Base-by-base conservation (phyloP, 2,329 filamentous ascomycete species). In the Orbilia javanica region DNA sequence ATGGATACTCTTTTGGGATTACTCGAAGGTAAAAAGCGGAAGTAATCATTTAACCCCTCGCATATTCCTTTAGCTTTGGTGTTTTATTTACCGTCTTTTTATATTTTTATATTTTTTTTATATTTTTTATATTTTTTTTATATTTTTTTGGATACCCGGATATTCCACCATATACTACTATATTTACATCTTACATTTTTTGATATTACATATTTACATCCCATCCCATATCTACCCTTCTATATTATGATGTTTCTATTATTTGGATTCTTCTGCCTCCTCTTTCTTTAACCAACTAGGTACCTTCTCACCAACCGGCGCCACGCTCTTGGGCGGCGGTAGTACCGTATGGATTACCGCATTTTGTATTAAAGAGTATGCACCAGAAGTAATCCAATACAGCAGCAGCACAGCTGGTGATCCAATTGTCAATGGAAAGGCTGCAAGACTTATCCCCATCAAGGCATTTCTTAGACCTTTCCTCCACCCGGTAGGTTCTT, bases 1-100 rank as follows among this genome's bases (percentile, higher is more conserved):
- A 89, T 96, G 86, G 90, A 91, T 82, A 89, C 87, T 81, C 86
- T 98, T 76, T 89, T 97, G 36, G 82, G 82, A 46, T 80, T 88
- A 82, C 48, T 42, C 20, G 84, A 84, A 77, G 72, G 79, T 50
- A 69, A 77, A 68, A 75, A 71, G 55, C 3, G 29, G 4, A 55
- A 46, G 44, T 62, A 63, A 36, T 57, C 6, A 5, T 11, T 46
- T 53, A 34, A 11, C 15, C 36, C 2, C 4, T n/a, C n/a, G n/a
- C 25, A 10, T 13, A 42, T 3, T 13, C 22, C 13, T 31, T 48
- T 64, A 7, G 25, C 18, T 15, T 50, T 66, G 52, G 52, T 50
- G 39, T 62, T 70, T 69, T 60, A 25, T 27, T 69, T n/a, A n/a
- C n/a, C n/a, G n/a, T n/a, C n/a, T n/a, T n/a, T n/a, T n/a, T n/a